phyloP scores from a whole-genome alignment of 1,284 basidiomycete genomes.

The Rhodotorula glutinis region DNA sequence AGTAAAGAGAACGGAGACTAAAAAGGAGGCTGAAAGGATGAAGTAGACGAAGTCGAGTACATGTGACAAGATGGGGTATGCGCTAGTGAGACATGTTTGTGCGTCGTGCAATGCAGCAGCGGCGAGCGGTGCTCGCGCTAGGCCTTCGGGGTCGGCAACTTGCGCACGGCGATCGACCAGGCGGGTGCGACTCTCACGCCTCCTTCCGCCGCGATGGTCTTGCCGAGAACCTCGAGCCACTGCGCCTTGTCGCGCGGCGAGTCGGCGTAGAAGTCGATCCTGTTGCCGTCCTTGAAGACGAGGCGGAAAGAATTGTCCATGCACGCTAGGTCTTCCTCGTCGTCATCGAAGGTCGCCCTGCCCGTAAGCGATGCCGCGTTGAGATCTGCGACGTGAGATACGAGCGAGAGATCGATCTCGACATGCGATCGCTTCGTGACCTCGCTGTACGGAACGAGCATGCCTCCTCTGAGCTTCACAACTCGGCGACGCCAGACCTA shows the following conservation, averaged over 20 bases:
- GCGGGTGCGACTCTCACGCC: slow-evolving; percentile 23
- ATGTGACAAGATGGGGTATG: neutral
- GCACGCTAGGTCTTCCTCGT: slow-evolving; percentile 60
- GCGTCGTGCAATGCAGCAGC: too few species aligned
- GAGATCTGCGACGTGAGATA: slow-evolving; percentile 71
- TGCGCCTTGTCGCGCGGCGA: slow-evolving; percentile 78
- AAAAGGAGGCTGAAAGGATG: neutral
- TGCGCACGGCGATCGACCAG: slow-evolving; percentile 33
- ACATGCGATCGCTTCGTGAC: slow-evolving; percentile 86
- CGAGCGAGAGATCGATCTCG: slow-evolving; percentile 86
- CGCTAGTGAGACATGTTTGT: too few species aligned
- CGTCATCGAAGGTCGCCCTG: slow-evolving; percentile 26
- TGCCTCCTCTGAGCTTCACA: slow-evolving; percentile 79
- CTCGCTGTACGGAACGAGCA: slow-evolving; percentile 86
- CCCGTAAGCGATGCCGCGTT: slow-evolving; percentile 53
- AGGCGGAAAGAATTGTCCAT: slow-evolving; percentile 82
- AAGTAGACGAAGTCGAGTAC: neutral
- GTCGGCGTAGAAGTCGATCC: slow-evolving; percentile 88
- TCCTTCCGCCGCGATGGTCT: slow-evolving; percentile 11
- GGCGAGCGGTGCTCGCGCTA: neutral
- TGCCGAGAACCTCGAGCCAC: slow-evolving; percentile 56
- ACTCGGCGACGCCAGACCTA: slow-evolving; percentile 85
- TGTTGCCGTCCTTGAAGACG: slow-evolving; percentile 72
- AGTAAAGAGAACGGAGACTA: neutral
- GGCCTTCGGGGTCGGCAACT: slow-evolving; percentile 16